Conservation (phyloP, 2,329 filamentous ascomycete species). For the Cladophialophora carrionii region DNA sequence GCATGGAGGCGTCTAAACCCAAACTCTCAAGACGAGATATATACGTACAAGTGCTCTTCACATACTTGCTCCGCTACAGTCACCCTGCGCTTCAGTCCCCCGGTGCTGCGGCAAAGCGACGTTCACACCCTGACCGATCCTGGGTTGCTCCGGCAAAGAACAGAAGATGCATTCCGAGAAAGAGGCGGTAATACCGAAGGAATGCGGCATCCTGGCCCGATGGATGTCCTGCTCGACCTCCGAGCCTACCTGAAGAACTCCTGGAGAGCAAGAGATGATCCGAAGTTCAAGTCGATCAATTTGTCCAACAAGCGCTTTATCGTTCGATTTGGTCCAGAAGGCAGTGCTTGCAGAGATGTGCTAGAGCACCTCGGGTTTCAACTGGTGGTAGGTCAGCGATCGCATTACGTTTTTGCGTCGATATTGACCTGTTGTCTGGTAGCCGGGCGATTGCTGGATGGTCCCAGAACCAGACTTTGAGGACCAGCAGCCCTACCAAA, state of each 20-base stretch:
- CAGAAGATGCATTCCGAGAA: conserved; percentile 54
- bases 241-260: conserved; percentile 64
- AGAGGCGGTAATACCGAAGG: conserved; percentile 47
- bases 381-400: conserved; percentile 46
- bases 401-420: background rate
- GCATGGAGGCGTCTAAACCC: conserved; percentile 41
- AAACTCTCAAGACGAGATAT: conserved; percentile 46
- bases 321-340: conserved; percentile 64
- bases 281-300: conserved; percentile 54
- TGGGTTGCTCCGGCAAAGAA: conserved; percentile 56
- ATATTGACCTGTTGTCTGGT: conserved; percentile 15
- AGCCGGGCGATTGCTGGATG: conserved; percentile 47
- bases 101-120: conserved; percentile 55
- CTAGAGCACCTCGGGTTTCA: conserved; percentile 63
- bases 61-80: conserved; percentile 59
- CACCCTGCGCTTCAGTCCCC: conserved; percentile 57
- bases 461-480: conserved; percentile 46
- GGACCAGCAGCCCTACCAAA: conserved; percentile 46
- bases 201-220: conserved; percentile 54
- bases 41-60: conserved; percentile 63
- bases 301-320: conserved; percentile 66
- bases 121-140: conserved; percentile 59
- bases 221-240: conserved; percentile 61
- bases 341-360: conserved; percentile 57
- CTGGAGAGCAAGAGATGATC: conserved; percentile 50